Base-by-base conservation (phyloP, 495 filamentous ascomycete species). In the Pyrenula massariospora region DNA sequence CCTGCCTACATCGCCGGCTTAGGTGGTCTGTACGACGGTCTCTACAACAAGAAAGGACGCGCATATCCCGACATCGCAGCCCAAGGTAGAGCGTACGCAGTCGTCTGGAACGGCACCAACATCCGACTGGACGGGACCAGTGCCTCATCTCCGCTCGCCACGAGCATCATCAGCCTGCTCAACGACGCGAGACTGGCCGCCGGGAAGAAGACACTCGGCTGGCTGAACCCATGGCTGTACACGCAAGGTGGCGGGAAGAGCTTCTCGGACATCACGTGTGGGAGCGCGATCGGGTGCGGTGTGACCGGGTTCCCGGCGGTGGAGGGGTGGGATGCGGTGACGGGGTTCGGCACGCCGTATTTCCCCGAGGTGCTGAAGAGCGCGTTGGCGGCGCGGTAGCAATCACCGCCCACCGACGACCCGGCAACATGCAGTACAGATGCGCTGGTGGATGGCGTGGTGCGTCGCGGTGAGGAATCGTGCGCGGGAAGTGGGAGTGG, bases 161-260 rank as follows among this genome's bases (percentile, higher is more conserved):
- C 80, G 2, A 84, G 78, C n/a, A 66, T 91, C 21, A 66, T 91
- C 11, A 75, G 75, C 0, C 69, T 89, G 19, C 71, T 91, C 48
- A 89, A 90, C 58, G 84, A 85, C 58, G 85, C 82, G 0, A 73
- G 84, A 0, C 67, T 84, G 47, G 67, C 75, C 0, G 72, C 71
- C n/a, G 77, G 77, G 21, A 67, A 80, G 62, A 70, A 79, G 0
- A 67, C 77, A 0, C 64, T 91, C 54, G 87, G 87, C 0, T 90
- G 89, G 73, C 62, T 89, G 31, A 91, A 91, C 64, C 86, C 86
- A 0, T 87, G 83, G 83, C 62, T 91, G 24, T 91, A 89, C 68
- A 69, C 69, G 10, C 67, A 59, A 3, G 81, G 72, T 42, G 31
- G 31, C 15, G 31, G 31, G 31, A 42, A 42, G 15, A 15, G 8